These are phyloP conservation scores for Backusella tuberculispora DNA, from an alignment of 192 early-diverging fungal genomes.

Conservation along the genomic window DNA sequence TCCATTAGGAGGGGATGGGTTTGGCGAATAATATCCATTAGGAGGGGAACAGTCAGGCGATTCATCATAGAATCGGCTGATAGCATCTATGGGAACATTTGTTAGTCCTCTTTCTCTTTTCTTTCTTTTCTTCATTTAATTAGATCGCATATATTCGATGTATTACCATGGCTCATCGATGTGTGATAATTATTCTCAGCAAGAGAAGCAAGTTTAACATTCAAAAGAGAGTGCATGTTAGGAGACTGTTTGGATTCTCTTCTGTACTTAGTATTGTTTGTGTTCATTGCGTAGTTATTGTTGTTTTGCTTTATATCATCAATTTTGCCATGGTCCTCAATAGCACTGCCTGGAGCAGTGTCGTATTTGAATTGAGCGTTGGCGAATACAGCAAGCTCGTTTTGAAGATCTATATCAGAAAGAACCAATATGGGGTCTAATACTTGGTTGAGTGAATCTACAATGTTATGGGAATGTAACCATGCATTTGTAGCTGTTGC, in stretches of 20 bases:
- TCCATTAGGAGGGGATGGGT: conserved; percentile 23
- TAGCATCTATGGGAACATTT: conserved; percentile 23
- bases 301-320: not conserved
- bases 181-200: conserved; percentile 17
- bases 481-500: conserved; percentile 19
- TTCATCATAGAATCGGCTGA: conserved; percentile 12
- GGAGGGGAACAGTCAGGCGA: conserved; percentile 24
- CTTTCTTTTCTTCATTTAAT: not conserved
- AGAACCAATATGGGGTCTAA: conserved; percentile 43
- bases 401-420: conserved; percentile 63
- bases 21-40: conserved; percentile 23
- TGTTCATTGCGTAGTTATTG: not conserved
- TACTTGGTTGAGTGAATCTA: conserved; percentile 26
- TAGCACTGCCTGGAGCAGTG: conserved; percentile 14
- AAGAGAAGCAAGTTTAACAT: conserved; percentile 19
- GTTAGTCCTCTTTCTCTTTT: not conserved
- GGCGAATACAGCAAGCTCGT: conserved; percentile 69
- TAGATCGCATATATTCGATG: conserved; percentile 6
- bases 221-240: conserved; percentile 23
- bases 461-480: conserved; percentile 14
- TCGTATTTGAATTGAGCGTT: conserved; percentile 75
- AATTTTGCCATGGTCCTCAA: not conserved
- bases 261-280: not conserved
- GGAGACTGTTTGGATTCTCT: conserved; percentile 18
- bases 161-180: conserved; percentile 20